Evolutionary conservation across 257 asterid genomes (phyloP).

Genomic region (Echites panduratus): DNA sequence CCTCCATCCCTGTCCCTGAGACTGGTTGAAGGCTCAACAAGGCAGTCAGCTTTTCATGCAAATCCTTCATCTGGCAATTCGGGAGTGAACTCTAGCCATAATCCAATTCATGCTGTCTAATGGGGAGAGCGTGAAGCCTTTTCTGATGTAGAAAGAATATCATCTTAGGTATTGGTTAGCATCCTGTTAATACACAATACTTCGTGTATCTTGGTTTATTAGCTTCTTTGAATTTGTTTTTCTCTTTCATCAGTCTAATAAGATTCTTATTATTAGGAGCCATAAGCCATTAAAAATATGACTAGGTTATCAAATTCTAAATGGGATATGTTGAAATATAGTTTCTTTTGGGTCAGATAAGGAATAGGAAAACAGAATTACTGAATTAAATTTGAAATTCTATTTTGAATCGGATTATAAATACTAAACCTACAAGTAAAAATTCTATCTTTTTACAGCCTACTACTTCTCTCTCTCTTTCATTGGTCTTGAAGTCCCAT

Average conservation of each 20-base stretch:
- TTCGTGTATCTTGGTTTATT: slow-evolving; percentile 20
- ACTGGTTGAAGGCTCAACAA: slow-evolving; percentile 65
- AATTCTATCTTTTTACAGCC: too few species aligned
- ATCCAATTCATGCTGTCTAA: slow-evolving; percentile 73
- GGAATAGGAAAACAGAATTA: too few species aligned
- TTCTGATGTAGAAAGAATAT: slow-evolving; percentile 19
- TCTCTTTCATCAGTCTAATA: slow-evolving; percentile 7
- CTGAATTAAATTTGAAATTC: too few species aligned
- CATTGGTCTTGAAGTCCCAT: too few species aligned
- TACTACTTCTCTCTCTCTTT: too few species aligned
- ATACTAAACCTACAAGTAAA: too few species aligned
- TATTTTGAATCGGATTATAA: too few species aligned
- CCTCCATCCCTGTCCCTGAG: slow-evolving; percentile 60
- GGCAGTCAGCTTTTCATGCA: slow-evolving; percentile 97
- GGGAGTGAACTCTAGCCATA: slow-evolving; percentile 60
- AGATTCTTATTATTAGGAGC: slow-evolving; percentile 3
- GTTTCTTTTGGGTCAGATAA: too few species aligned
- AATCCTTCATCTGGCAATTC: slow-evolving; percentile 56
- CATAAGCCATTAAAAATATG: too few species aligned
- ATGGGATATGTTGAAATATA: too few species aligned
- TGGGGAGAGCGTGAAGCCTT: not conserved
- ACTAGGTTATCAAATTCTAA: too few species aligned
- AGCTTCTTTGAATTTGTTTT: not conserved
- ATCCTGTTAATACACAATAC: slow-evolving; percentile 23
- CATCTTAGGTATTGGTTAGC: slow-evolving; percentile 9